phyloP scores from a whole-genome alignment of 129 eudicot genomes.

The Ambrosia artemisiifolia region DNA sequence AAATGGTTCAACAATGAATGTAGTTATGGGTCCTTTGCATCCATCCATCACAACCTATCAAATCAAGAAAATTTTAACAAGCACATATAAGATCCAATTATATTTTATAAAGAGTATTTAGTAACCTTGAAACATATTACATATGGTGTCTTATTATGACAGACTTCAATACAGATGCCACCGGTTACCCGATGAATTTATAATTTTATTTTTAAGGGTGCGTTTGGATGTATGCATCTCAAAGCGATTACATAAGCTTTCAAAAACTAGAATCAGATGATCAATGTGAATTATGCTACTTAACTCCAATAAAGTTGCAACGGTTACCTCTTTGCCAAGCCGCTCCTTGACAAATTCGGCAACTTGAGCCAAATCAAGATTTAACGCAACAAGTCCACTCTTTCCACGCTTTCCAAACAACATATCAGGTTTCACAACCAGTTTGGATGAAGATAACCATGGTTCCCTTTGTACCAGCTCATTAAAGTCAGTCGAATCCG shows the following conservation, averaged over 20 bases:
- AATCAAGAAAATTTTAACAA: neutral
- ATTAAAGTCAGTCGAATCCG: constrained; percentile 70
- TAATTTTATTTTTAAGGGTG: neutral
- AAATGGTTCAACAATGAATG: constrained; percentile 94
- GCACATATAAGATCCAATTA: neutral
- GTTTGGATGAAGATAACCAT: constrained; percentile 79
- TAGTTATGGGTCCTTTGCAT: constrained; percentile 94
- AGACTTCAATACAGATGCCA: neutral
- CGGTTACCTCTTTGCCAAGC: constrained; percentile 79
- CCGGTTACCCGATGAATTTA: neutral
- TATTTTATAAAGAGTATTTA: neutral
- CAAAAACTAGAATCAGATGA: neutral
- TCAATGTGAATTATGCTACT: neutral
- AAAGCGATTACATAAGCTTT: neutral
- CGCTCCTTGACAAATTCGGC: constrained; percentile 80
- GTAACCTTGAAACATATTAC: neutral
- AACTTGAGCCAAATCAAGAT: constrained; percentile 85
- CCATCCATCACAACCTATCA: constrained; percentile 91
- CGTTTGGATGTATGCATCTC: too few relatives aligned
- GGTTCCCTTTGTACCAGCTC: constrained; percentile 75
- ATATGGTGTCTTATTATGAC: neutral
- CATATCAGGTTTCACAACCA: constrained; percentile 98
- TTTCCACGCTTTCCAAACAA: constrained; percentile 96
- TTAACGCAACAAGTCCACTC: constrained; percentile 93
- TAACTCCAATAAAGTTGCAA: neutral